Conservation (phyloP, 176 grass and related monocot genomes). For the Microstegium vimineum region DNA sequence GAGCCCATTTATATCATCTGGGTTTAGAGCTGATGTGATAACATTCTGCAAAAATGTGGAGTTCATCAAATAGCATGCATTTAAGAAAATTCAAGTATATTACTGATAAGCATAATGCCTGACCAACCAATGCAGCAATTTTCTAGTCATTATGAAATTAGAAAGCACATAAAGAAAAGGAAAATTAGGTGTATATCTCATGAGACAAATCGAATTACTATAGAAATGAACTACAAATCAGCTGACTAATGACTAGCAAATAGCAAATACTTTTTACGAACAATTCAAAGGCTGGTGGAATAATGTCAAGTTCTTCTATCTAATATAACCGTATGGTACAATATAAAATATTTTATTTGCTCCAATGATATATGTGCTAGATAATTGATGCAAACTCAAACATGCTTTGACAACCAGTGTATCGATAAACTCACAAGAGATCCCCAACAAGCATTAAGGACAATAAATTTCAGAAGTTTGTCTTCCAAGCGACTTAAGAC, state of each 20-base stretch:
- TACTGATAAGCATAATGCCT: neutral
- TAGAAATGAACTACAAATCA: neutral
- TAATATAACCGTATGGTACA: neutral
- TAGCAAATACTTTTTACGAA: neutral
- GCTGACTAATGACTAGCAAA: neutral
- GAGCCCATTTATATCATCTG: conserved; percentile 18
- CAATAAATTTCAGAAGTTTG: conserved; percentile 64
- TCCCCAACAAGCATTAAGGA: conserved; percentile 63
- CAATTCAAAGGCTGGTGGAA: neutral
- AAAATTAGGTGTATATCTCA: neutral
- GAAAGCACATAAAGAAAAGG: neutral
- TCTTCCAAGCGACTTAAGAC: conserved; percentile 62
- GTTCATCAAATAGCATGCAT: conserved; percentile 12
- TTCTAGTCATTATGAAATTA: neutral
- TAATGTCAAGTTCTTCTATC: neutral
- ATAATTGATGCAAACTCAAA: neutral
- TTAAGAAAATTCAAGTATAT: neutral
- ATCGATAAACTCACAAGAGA: conserved; percentile 57
- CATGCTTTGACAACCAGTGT: conserved; percentile 1
- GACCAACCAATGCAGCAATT: neutral
- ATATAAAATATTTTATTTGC: neutral
- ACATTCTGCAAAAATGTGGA: conserved; percentile 58
- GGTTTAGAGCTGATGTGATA: conserved; percentile 37
- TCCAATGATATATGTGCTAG: neutral
- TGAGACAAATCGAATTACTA: neutral